Evolutionary conservation across 768 basidiomycete genomes (phyloP), one percentile per base, ranked within the genome.

Genomic region (Paxillus ammoniavirescens): DNA sequence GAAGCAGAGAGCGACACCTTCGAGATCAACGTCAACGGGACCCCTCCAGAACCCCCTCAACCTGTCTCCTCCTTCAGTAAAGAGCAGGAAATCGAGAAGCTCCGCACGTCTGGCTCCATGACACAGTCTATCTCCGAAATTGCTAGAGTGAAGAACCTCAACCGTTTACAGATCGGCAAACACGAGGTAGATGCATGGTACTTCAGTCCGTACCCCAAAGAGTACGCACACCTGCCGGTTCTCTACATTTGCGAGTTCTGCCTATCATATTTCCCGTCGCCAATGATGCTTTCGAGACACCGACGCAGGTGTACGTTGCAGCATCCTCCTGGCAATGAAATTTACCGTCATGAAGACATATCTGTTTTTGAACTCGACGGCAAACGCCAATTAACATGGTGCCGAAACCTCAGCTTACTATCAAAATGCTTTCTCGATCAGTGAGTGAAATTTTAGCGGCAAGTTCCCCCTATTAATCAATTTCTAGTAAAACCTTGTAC

Each of bases 111-210:
- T 10, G 97, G 97, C 10, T 98, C 94, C 30, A 98, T 99, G 95
- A 98, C 97, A 4, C 97, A 99, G 72, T 93, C 92, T 45, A 91
- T 98, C 56, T 96, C 93, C 47, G 97, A 99, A 75, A 89, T 99
- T 62, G 90, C 96, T 15, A 87, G 97, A 49, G 97, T 99, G 64
- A 98, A 98, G 78, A 99, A 99, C 69, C 80, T 99, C 61, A 97
- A 98, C 71, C 86, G 91, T 54, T 81, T 99, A 28, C 93, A 96
- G 70, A 98, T 99, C 56, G 97, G 97, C 53, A 85, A 83, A 68
- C 88, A 97, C 75, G 93, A 97, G 73, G 92, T 99, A 61, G 97
- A 99, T 63, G 89, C 97, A n/a, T 99, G 97, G 97, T 99, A 99
- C 73, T 98, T 98, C 79, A 94, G 91, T 64, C 97, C 97, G 21